Evolutionary conservation across 1,139 yeast genomes (phyloP), one percentile per base, ranked within the genome.

Genomic region (Tardiomyces depauwii): DNA sequence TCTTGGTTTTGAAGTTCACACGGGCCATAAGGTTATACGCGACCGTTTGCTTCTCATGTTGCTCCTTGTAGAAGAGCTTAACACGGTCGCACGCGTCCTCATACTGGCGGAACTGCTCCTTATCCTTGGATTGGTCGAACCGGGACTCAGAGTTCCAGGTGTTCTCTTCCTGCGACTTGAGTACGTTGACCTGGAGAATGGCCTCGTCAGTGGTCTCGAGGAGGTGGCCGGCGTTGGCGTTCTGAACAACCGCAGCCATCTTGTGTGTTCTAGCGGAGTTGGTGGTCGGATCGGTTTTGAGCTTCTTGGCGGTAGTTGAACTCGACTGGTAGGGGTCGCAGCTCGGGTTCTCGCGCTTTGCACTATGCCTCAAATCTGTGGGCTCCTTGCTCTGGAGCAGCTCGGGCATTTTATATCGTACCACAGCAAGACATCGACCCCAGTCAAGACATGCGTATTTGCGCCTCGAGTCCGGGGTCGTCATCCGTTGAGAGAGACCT

Each of bases 11-110:
- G 65, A 80, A 81, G 59, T 80, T 79, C 43, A 80, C 78, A 36
- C 88, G 63, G 0, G 87, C 87, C 57, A 80, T 84, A 32, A 81
- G 70, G 55, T 81, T 81, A 59, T 78, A 81, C 0, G 85, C 85
- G 27, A 81, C 85, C 0, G 88, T 81, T 61, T 81, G 88, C 52
- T 75, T 75, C 47, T 70, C 76, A 55, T 81, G 88, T 56, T 81
- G 88, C 53, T 80, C 86, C 53, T 71, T 74, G 58, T 81, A 81
- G 54, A 81, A 81, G 48, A 70, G 72, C 54, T 78, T 78, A 41
- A 81, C 88, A 50, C 86, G 64, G 53, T 78, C 83, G 58, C 82
- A 77, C 0, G 87, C 87, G 42, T 79, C 64, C 53, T 80, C 86
- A 55, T 81, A 81, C 55, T 81, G 86, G 42, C 88, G 63, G 54